Conservation (phyloP, 768 basidiomycete species). For the Calocybe indica region DNA sequence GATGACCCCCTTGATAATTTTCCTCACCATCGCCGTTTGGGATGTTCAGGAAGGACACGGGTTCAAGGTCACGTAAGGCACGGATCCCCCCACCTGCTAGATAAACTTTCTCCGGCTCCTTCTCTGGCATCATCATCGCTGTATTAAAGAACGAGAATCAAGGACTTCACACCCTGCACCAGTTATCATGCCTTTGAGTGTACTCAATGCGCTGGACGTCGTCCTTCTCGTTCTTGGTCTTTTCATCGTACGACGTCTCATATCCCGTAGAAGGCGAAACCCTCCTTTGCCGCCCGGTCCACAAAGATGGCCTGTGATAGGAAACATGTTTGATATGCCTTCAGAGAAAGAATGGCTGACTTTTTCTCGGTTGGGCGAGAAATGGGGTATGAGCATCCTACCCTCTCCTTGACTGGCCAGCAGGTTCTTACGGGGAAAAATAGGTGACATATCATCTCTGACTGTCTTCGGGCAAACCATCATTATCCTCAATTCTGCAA, state of each 20-base stretch:
- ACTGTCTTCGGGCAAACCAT: neutral
- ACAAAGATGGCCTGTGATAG: constrained; percentile 44
- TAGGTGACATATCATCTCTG: neutral
- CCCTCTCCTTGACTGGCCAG: neutral
- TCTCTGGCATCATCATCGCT: too few relatives aligned
- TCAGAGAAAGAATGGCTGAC: constrained; percentile 42
- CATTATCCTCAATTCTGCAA: neutral
- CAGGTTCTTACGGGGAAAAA: neutral
- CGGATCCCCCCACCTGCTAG: too few relatives aligned
- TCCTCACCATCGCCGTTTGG: too few relatives aligned
- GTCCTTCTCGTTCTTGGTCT: too few relatives aligned
- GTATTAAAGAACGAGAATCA: too few relatives aligned
- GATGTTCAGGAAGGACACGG: too few relatives aligned
- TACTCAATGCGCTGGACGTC: too few relatives aligned
- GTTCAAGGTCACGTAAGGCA: too few relatives aligned
- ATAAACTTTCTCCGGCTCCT: too few relatives aligned
- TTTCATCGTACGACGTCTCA: constrained; percentile 24
- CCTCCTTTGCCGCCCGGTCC: constrained; percentile 45
- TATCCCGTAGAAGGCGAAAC: constrained; percentile 13
- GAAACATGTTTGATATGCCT: constrained; percentile 51
- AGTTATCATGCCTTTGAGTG: too few relatives aligned
- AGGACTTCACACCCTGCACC: too few relatives aligned
- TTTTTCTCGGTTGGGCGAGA: constrained; percentile 46
- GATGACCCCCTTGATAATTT: too few relatives aligned
- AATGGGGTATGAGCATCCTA: constrained; percentile 34